Evolutionary conservation across 768 basidiomycete species (phyloP).

Genomic region (Amanita rimosa): DNA sequence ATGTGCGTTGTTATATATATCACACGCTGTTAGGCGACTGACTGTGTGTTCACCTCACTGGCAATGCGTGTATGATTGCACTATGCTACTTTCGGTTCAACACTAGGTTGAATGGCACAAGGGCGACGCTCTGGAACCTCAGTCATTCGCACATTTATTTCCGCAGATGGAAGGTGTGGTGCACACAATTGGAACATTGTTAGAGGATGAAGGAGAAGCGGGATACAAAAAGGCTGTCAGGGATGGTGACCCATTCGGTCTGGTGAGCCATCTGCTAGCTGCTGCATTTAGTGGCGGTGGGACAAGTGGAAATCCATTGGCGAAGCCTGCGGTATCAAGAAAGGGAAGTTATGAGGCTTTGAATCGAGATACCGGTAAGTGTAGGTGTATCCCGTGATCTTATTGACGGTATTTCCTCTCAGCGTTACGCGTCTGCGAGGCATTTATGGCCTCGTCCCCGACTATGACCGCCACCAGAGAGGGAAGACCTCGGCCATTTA

Average conservation of each 20-base stretch:
- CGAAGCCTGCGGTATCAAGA: conserved; percentile 20
- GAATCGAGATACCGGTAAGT: conserved; percentile 85
- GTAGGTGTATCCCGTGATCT: not conserved
- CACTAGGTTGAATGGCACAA: conserved; percentile 80
- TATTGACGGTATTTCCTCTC: conserved; percentile 10
- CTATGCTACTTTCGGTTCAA: not conserved
- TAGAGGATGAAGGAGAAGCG: conserved; percentile 46
- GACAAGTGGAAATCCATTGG: conserved; percentile 47
- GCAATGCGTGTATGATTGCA: not conserved
- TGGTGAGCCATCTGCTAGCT: conserved; percentile 31
- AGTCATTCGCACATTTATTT: conserved; percentile 61
- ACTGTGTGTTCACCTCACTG: not conserved
- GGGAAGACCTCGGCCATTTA: conserved; percentile 51
- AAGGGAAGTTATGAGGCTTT: conserved; percentile 60
- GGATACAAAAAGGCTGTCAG: conserved; percentile 68
- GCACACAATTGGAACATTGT: conserved; percentile 85
- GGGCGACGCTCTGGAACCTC: conserved; percentile 73
- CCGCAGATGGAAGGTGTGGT: conserved; percentile 67
- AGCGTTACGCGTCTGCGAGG: conserved; percentile 72
- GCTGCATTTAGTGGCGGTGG: conserved; percentile 21
- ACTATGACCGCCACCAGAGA: conserved; percentile 14
- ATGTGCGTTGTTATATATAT: conserved; percentile 36
- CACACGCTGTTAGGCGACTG: not conserved
- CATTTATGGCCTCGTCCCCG: conserved; percentile 44
- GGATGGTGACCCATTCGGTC: conserved; percentile 40